A percentile compares a stretch with the other conserved stretches of the same genome.
Evolutionary conservation across 1,284 basidiomycete species (phyloP).

Genomic region (Pascua guehoae): DNA sequence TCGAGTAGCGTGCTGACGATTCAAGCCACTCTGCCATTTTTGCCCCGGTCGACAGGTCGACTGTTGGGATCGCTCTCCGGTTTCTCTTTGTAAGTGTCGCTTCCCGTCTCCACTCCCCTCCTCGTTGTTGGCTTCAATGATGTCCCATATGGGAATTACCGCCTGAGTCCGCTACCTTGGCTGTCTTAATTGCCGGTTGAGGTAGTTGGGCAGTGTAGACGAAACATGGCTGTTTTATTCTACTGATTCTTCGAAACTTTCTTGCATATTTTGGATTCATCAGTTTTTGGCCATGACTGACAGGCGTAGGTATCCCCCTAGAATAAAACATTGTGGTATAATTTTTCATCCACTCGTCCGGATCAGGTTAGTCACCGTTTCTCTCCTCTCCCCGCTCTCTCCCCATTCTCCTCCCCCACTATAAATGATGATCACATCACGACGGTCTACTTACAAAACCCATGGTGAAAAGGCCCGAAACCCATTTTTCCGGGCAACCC

Average conservation of each 20-base stretch:
- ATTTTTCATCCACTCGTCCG: background rate
- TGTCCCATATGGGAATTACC: constrained; percentile 50
- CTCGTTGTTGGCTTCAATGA: constrained; percentile 23
- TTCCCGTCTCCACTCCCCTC: background rate
- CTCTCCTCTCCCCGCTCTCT: background rate
- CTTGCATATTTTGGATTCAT: background rate
- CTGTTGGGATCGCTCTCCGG: background rate
- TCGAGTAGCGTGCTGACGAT: constrained; percentile 3
- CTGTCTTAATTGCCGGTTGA: constrained; percentile 35
- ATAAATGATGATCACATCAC: constrained; percentile 49
- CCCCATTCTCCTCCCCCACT: too few relatives aligned
- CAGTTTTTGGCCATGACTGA: constrained; percentile 18
- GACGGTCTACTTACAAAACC: constrained; percentile 46
- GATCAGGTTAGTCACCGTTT: background rate
- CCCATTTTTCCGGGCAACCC: constrained; percentile 37
- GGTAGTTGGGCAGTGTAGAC: constrained; percentile 35
- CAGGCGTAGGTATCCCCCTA: constrained; percentile 3
- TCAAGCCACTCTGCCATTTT: too few relatives aligned
- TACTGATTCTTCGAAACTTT: constrained; percentile 32
- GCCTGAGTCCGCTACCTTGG: constrained; percentile 38
- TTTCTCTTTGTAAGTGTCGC: constrained; percentile 8
- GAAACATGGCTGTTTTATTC: constrained; percentile 51
- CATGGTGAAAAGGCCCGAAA: constrained; percentile 46
- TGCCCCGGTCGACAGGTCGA: background rate
- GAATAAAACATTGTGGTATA: background rate